Percentiles rank a stretch among this genome's conserved stretches.
Conservation (phyloP, 2,329 filamentous ascomycete genomes). For the Trichoderma afroharzianum region DNA sequence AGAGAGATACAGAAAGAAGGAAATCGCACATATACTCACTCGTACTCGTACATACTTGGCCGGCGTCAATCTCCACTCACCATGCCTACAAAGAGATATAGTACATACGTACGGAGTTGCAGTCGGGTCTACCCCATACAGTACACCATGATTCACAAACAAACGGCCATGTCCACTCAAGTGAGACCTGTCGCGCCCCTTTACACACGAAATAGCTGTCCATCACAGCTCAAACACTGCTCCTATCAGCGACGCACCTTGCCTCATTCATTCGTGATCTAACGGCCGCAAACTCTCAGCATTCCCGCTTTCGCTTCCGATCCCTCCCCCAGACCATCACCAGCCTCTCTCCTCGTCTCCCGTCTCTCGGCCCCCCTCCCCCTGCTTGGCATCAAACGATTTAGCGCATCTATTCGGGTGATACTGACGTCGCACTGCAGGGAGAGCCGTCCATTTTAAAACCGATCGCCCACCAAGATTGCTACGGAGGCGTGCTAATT, state of each 20-base stretch:
- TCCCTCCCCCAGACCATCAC: not conserved
- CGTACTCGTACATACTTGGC: not conserved
- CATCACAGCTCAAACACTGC: not conserved
- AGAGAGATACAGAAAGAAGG: not conserved
- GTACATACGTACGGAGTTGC: not conserved
- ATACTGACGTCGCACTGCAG: conserved; percentile 11
- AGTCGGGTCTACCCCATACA: not conserved
- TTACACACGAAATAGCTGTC: not conserved
- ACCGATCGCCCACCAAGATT: conserved; percentile 9
- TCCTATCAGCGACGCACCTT: not conserved
- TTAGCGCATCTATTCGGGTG: conserved; percentile 13
- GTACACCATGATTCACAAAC: not conserved
- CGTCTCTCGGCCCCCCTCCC: not conserved
- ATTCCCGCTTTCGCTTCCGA: not conserved
- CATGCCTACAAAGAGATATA: not conserved
- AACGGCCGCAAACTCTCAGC: not conserved
- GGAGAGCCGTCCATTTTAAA: not conserved
- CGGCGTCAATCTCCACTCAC: not conserved
- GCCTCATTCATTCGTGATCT: not conserved
- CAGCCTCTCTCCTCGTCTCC: not conserved
- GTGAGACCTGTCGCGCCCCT: not conserved
- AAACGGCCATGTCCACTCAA: not conserved
- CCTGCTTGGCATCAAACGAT: conserved; percentile 6
- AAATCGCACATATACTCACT: not conserved
- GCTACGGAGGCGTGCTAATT: conserved; percentile 2